Base-by-base conservation (phyloP, 140 eudicot species). In the Bidens hawaiensis region DNA sequence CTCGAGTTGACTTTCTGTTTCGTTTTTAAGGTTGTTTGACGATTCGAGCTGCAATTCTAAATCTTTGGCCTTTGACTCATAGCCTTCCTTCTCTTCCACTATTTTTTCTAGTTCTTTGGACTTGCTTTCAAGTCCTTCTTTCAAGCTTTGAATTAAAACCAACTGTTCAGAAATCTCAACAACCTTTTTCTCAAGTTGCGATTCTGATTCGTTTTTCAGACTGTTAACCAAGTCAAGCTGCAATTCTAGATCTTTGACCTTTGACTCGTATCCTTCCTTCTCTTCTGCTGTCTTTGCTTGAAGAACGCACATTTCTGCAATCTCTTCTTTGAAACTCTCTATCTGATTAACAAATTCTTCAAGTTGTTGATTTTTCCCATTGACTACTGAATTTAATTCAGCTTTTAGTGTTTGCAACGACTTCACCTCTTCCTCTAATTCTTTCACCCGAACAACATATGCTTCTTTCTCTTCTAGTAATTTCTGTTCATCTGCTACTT, bases 111-210 rank as follows among this genome's bases (percentile, higher is more conserved):
- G 72, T 22, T 81, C 79, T 17, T 30, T 67, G 2, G 72, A 62
- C 71, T 83, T 83, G 22, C 23, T 74, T 33, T 81, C 76, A 13
- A 79, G 17, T 72, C 79, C 79, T 60, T 70, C 91, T 73, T 83
- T 68, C 65, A 87, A 60, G 60, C 53, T 72, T 80, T 75, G 80
- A 26, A 60, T 75, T 72, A 51, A 64, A 16, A 66, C 17, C 22
- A 47, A 53, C 18, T 36, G 43, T 54, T 70, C 83, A 4, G 85
- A 76, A 49, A 73, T 76, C 57, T 83, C 85, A 50, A 23, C 16
- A 34, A 8, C 49, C 64, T 66, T 80, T 73, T 69, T 63, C 55
- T 68, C 81, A 1, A 80, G 76, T 40, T 68, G 66, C 22, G n/a
- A 27, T 10, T 89, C 84, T 15, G 71, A 67, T 81, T 88, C 76